Conservation (phyloP, 352 stramenopile genomes). For the Pythium dissimile region DNA sequence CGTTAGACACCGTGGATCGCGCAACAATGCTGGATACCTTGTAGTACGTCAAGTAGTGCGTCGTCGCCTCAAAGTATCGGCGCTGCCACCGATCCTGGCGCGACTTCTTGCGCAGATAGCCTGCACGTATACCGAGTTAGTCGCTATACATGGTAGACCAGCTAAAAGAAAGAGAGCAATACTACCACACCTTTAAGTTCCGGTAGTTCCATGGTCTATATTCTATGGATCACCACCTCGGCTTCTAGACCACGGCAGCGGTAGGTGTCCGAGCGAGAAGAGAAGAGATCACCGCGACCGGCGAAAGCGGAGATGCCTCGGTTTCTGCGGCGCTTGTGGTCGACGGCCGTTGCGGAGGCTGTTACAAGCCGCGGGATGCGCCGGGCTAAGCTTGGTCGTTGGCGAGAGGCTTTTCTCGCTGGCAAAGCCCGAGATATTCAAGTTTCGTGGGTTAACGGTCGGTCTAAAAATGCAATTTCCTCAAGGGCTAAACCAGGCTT, state of each 20-base stretch:
- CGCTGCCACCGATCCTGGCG: slow-evolving; percentile 93
- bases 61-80: slow-evolving; percentile 98
- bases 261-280: neutral
- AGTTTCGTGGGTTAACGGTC: slow-evolving; percentile 12
- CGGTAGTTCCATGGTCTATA: slow-evolving; percentile 61
- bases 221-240: neutral
- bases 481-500: slow-evolving; percentile 4
- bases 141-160: too few relatives aligned
- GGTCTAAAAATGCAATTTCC: slow-evolving; percentile 10
- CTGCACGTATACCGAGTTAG: slow-evolving; percentile 23
- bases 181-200: slow-evolving; percentile 88
- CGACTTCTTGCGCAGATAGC: slow-evolving; percentile 93
- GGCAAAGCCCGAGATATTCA: neutral
- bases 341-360: slow-evolving; percentile 5
- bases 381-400: neutral
- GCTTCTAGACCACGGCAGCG: neutral
- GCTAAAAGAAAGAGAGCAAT: too few relatives aligned
- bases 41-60: slow-evolving; percentile 98
- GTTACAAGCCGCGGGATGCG: slow-evolving; percentile 15
- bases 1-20: too few relatives aligned
- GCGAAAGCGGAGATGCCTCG: neutral
- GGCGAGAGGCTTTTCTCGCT: slow-evolving; percentile 4
- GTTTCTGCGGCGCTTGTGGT: neutral
- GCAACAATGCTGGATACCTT: slow-evolving; percentile 80
- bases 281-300: neutral